These are phyloP conservation scores for Metarhizium album DNA, from an alignment of 2,329 filamentous ascomycete genomes.

Conservation along the genomic window DNA sequence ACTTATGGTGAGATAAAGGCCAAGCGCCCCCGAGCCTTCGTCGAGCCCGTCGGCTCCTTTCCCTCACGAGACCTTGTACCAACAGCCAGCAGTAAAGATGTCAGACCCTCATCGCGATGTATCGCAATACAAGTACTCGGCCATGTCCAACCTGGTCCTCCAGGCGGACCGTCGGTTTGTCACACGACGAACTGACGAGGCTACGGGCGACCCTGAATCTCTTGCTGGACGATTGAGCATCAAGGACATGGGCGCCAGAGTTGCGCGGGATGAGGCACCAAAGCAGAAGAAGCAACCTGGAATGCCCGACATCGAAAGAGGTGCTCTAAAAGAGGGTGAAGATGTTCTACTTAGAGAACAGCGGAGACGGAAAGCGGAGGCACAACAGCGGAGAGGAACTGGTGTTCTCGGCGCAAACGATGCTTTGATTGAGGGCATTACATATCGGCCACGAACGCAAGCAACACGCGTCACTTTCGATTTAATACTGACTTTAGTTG, in stretches of 20 bases:
- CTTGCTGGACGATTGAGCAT: constrained; percentile 90
- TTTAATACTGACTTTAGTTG: constrained; percentile 83
- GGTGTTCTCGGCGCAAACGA: constrained; percentile 79
- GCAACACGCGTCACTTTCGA: constrained; percentile 91
- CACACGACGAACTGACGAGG: constrained; percentile 83
- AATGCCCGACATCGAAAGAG: constrained; percentile 61
- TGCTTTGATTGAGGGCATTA: constrained; percentile 79
- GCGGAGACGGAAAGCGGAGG: constrained; percentile 72
- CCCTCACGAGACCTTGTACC: constrained; percentile 14
- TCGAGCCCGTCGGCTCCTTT: constrained; percentile 27
- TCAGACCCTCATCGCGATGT: constrained; percentile 70
- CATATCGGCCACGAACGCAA: constrained; percentile 82
- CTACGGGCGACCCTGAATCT: constrained; percentile 94
- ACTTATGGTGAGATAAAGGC: constrained; percentile 24
- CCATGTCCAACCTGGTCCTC: constrained; percentile 99
- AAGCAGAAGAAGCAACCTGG: constrained; percentile 68
- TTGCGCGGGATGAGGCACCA: constrained; percentile 67
- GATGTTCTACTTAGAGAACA: constrained; percentile 78
- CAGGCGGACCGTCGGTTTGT: constrained; percentile 97
- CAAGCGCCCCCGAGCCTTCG: constrained; percentile 23
- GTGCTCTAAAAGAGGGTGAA: constrained; percentile 66
- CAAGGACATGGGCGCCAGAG: constrained; percentile 83
- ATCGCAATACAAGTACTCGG: constrained; percentile 97
- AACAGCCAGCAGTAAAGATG: constrained; percentile 42
- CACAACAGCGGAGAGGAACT: constrained; percentile 53